Base-by-base conservation (phyloP, 2,329 filamentous ascomycete species). In the Sordariomycetes sp. region DNA sequence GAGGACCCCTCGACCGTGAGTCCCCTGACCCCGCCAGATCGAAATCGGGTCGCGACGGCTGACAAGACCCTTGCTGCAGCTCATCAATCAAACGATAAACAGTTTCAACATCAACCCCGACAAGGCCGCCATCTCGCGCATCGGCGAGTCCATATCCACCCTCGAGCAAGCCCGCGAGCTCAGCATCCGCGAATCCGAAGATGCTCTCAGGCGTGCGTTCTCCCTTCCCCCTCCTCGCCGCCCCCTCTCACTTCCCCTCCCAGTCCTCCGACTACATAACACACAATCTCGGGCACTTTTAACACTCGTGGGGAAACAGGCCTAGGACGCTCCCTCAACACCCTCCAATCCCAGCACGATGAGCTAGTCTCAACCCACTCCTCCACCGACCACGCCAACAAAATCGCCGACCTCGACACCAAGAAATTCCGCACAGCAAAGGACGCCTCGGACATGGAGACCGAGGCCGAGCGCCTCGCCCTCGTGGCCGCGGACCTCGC, bases 81-180 rank as follows among this genome's bases (percentile, higher is more conserved):
- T 96, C 67, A 95, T 99, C 74, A 81, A 86, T 68, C 87, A 95
- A 74, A 96, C 91, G 50, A 87, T 95, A 66, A 80, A 85, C 65
- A 96, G 96, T 78, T 99, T 99, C 83, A 94, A 95, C 75, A 95
- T 92, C 66, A 78, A 82, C 22, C 89, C 89, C 12, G 94, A 99
- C 77, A 94, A 90, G 67, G 77, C 84, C 62, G 88, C 89, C 60
- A 82, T 97, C 22, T 77, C 85, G 22, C 90, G 94, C 67, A 87
- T 97, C 68, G 83, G 84, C 69, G 89, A 91, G 69, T 92, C 89
- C 1, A 80, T 96, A 56, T 81, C 84, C 10, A 88, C 88, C 0
- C 84, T 99, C n/a, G 82, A 89, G 64, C 84, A 90, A 67, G 88
- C 90, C 59, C 90, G 94, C 67, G 82, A 89, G 59, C 77, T 90